These are phyloP conservation scores for Phytophthora brassicae DNA, from an alignment of 352 stramenopile species.

Conservation along the genomic window DNA sequence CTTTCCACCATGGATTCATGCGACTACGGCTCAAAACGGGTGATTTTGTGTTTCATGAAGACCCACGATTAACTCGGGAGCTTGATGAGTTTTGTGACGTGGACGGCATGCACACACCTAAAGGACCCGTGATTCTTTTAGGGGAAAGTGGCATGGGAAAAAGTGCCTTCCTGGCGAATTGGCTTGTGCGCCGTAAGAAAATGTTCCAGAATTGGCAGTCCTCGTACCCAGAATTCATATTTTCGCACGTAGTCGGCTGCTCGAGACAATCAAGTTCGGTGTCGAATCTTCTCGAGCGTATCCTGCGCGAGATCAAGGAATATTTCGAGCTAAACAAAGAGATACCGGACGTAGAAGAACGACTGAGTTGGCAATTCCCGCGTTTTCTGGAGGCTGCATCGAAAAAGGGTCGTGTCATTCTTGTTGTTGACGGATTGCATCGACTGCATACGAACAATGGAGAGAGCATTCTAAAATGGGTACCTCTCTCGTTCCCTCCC, in stretches of 20 bases:
- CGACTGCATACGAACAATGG: conserved; percentile 83
- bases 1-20: conserved; percentile 85
- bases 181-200: conserved; percentile 81
- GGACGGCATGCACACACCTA: conserved; percentile 82
- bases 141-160: conserved; percentile 78
- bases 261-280: conserved; percentile 85
- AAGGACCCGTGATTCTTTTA: conserved; percentile 73
- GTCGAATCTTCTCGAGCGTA: conserved; percentile 83
- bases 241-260: conserved; percentile 90
- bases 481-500: conserved; percentile 83
- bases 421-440: conserved; percentile 91
- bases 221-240: conserved; percentile 86
- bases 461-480: conserved; percentile 91
- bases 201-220: conserved; percentile 87
- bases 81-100: conserved; percentile 86
- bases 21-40: conserved; percentile 59
- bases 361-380: conserved; percentile 90
- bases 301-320: conserved; percentile 88
- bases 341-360: conserved; percentile 83
- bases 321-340: conserved; percentile 91
- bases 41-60: conserved; percentile 80
- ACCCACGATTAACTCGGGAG: conserved; percentile 57
- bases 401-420: conserved; percentile 88
- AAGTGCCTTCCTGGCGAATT: conserved; percentile 78
- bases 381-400: conserved; percentile 88